Percentiles rank a stretch among this genome's conserved stretches.
Evolutionary conservation across 108 stramenopile genomes (phyloP).

Genomic region (Pseudonitzschia delicatissima): DNA sequence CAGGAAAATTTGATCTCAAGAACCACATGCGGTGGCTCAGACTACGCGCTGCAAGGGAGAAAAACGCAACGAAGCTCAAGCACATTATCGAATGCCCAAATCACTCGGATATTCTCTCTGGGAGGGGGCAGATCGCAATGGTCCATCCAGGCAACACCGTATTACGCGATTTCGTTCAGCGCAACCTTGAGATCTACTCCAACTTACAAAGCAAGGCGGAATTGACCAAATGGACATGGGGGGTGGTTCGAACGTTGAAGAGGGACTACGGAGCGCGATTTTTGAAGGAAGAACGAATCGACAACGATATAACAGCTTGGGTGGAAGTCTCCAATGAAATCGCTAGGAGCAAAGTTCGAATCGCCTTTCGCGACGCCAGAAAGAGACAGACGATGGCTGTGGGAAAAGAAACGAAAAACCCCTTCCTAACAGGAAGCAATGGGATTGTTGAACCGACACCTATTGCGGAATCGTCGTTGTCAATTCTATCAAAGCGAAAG

Average conservation of each 20-base stretch:
- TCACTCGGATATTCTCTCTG: conserved; percentile 19
- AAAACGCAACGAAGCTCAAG: not conserved
- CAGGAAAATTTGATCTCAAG: not conserved
- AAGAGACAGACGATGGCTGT: not conserved
- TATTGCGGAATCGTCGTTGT: too few species aligned
- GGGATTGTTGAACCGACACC: too few species aligned
- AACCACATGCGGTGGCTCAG: not conserved
- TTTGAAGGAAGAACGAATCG: conserved; percentile 5
- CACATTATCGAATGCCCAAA: not conserved
- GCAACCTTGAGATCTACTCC: not conserved
- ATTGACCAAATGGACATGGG: not conserved
- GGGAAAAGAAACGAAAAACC: not conserved
- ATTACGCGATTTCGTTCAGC: conserved; percentile 8
- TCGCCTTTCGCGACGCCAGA: conserved; percentile 14
- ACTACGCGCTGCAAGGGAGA: not conserved
- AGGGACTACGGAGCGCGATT: conserved; percentile 12
- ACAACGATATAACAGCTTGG: conserved; percentile 5
- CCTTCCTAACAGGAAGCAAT: too few species aligned
- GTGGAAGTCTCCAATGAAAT: conserved; percentile 17
- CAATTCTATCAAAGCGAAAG: too few species aligned
- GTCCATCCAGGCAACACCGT: conserved; percentile 13
- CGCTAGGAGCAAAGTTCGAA: conserved; percentile 21
- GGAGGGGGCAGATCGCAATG: conserved; percentile 13
- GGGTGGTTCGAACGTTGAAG: not conserved
- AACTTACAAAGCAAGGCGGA: not conserved